Evolutionary conservation across 2,329 filamentous ascomycete species (phyloP), one percentile per base, ranked within the genome.

Genomic region (Ascosphaera aggregata): DNA sequence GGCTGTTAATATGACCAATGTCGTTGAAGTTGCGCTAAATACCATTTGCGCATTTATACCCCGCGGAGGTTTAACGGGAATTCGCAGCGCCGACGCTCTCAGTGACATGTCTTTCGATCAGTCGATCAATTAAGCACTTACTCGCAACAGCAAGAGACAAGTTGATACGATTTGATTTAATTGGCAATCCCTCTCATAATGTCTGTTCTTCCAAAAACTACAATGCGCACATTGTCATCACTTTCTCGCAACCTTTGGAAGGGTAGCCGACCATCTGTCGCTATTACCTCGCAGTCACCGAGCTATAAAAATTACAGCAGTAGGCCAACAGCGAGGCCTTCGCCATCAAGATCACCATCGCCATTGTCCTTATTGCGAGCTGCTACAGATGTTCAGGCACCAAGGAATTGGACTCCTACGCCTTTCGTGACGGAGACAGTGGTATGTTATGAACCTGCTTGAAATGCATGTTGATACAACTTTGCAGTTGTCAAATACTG

Each of bases 381-480:
- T 7, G 22, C 22, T 5, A 7, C 22, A 11, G 11, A 27, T 27
- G 7, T 43, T 40, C 19, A 7, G 5, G 34, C 59, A 38, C 53
- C 58, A 45, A 56, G 54, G 44, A 54, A 49, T 37, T 64, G 61
- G 61, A 61, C 57, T 17, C 65, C 65, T n/a, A 66, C 64, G 22
- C 65, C 65, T 16, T 65, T 62, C 40, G 62, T 69, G 40, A 67
- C 64, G 9, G 65, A 69, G 55, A 67, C 65, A 40, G 59, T 67
- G 47, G 65, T 68, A 59, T 47, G 56, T 72, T 59, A 51, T 7
- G 16, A 11, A 27, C 5, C 11, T 27, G 22, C 7, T 5, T 27
- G 22, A 11, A 7, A 11, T 7, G 5, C 11, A 11, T 5, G 5
- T 11, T 27, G 22, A 11, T 5, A 27, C 5, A 27, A 27, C 11